These are phyloP conservation scores for Eragrostis curvula DNA, from an alignment of 176 grass and related monocot species.

Conservation along the genomic window DNA sequence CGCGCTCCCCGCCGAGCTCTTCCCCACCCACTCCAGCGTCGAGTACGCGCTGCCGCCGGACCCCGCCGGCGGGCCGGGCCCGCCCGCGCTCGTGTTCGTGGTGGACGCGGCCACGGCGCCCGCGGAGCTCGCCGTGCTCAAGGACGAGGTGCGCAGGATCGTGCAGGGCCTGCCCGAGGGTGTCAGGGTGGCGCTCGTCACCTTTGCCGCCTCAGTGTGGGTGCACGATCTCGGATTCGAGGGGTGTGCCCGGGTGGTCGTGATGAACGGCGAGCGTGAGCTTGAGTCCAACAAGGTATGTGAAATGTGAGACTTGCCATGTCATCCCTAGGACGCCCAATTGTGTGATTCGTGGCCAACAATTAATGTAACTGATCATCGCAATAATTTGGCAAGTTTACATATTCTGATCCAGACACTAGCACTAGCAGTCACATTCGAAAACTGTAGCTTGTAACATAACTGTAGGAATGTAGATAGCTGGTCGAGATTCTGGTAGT, in stretches of 20 bases:
- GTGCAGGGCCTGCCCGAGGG: conserved; percentile 81
- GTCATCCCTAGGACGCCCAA: background rate
- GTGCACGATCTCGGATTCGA: conserved; percentile 84
- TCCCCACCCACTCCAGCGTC: conserved; percentile 94
- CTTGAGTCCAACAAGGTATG: conserved; percentile 72
- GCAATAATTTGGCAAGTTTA: background rate
- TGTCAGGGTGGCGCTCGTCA: conserved; percentile 67
- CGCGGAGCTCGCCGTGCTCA: conserved; percentile 68
- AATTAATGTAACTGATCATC: background rate
- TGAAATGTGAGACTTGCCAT: conserved; percentile 23
- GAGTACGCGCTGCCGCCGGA: conserved; percentile 80
- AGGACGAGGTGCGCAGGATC: conserved; percentile 76
- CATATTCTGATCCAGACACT: background rate
- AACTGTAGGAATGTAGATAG: background rate
- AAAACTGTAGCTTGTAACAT: background rate
- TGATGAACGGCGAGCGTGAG: conserved; percentile 82
- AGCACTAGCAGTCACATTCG: conserved; percentile 2
- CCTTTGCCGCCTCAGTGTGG: conserved; percentile 82
- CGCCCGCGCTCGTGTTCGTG: conserved; percentile 71
- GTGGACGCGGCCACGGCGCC: conserved; percentile 59
- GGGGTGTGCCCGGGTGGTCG: conserved; percentile 68
- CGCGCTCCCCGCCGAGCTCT: conserved; percentile 90
- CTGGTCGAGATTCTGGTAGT: background rate
- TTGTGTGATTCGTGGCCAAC: background rate
- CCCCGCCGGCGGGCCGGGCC: conserved; percentile 14